phyloP scores from a whole-genome alignment of 73 alveolate species.

The Stentor roeselii region DNA sequence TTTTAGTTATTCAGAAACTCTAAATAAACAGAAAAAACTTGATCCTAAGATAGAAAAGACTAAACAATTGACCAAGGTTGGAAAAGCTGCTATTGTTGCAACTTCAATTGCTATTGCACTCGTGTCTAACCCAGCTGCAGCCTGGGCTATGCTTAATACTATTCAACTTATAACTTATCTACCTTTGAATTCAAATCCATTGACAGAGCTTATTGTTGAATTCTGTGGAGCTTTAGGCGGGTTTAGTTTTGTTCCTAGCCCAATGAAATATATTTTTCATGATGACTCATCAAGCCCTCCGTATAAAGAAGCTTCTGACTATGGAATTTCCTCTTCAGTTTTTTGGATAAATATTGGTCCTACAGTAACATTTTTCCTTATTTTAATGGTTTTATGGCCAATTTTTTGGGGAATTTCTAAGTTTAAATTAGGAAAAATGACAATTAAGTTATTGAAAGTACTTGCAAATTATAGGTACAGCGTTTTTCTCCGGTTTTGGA shows the following conservation, averaged over 20 bases:
- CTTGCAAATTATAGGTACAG: background rate
- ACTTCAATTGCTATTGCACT: background rate
- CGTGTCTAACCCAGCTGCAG: background rate
- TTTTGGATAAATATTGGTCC: background rate
- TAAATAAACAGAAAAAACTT: too few species aligned
- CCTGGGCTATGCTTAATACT: slow-evolving; percentile 2
- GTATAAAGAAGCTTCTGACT: background rate
- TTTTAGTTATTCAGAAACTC: too few species aligned
- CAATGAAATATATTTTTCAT: background rate
- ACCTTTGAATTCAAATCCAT: background rate
- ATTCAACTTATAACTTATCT: background rate
- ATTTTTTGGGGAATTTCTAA: background rate
- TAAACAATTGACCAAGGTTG: too few species aligned
- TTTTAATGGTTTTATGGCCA: background rate
- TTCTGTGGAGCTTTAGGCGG: background rate
- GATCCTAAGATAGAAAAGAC: too few species aligned
- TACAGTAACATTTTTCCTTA: background rate
- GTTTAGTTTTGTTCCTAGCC: background rate
- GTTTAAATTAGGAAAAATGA: background rate
- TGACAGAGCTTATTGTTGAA: background rate
- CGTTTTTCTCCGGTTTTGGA: slow-evolving; percentile 14
- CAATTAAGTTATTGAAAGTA: background rate
- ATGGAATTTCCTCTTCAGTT: background rate
- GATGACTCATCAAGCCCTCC: background rate
- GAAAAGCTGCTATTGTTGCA: background rate